phyloP scores from a whole-genome alignment of 1,284 basidiomycete species.

The Tausonia pullulans region DNA sequence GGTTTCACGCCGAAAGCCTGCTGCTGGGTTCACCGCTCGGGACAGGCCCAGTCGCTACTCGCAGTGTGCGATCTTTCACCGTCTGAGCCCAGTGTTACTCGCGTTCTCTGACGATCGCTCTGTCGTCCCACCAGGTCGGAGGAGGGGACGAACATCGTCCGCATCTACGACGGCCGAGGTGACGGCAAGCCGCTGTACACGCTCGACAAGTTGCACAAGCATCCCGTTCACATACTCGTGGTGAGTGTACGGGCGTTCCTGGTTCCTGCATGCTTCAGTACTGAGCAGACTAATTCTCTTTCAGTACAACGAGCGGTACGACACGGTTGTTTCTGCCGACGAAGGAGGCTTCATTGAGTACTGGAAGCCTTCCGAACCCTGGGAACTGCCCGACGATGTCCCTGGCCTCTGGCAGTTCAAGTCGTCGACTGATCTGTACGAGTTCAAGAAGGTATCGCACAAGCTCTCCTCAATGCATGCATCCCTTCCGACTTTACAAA shows the following conservation, averaged over 20 bases:
- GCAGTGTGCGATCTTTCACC: conserved; percentile 54
- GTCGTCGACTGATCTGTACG: conserved; percentile 84
- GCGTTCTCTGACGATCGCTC: no score
- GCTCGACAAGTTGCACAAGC: conserved; percentile 65
- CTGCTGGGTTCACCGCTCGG: conserved; percentile 85
- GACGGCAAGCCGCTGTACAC: conserved; percentile 63
- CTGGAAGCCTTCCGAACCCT: conserved; percentile 83
- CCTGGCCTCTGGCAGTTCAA: conserved; percentile 83
- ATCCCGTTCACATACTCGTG: conserved; percentile 80
- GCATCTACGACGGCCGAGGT: conserved; percentile 86
- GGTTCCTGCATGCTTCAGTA: no score
- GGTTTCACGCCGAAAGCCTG: conserved; percentile 71
- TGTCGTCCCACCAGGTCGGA: conserved; percentile 52
- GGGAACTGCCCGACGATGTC: conserved; percentile 64
- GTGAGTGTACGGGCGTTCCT: conserved; percentile 42
- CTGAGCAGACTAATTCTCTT: conserved; percentile 9
- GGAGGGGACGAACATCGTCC: conserved; percentile 57
- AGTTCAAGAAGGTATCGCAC: conserved; percentile 79
- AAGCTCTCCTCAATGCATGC: not conserved
- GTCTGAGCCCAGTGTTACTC: not conserved
- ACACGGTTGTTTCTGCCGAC: conserved; percentile 89
- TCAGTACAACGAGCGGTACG: conserved; percentile 80
- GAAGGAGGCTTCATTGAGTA: conserved; percentile 93
- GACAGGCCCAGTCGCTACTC: conserved; percentile 75
- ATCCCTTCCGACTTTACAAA: not conserved